A percentile compares a stretch with the other conserved stretches of the same genome.
These are phyloP conservation scores for Lepraria neglecta DNA, from an alignment of 495 filamentous ascomycete genomes.

Conservation along the genomic window DNA sequence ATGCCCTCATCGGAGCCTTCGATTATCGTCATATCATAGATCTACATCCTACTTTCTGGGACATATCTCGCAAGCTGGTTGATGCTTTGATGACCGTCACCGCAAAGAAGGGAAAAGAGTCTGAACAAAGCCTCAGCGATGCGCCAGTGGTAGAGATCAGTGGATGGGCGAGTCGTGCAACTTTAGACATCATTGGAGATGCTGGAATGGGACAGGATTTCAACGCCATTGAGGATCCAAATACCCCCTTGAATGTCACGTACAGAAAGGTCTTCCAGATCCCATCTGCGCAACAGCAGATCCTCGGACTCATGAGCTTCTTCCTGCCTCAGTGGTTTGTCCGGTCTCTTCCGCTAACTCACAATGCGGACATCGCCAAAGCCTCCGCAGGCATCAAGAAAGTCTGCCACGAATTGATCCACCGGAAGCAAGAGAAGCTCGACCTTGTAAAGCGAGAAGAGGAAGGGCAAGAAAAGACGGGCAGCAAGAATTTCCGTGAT, in stretches of 20 bases:
- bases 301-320: constrained; percentile 46
- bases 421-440: constrained; percentile 57
- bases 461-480: constrained; percentile 16
- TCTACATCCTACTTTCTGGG: constrained; percentile 11
- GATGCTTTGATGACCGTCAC: background rate
- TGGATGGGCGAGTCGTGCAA: constrained; percentile 46
- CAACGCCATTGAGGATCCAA: constrained; percentile 53
- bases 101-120: background rate
- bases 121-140: background rate
- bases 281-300: constrained; percentile 39
- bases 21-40: constrained; percentile 7
- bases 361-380: constrained; percentile 54
- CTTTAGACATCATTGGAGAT: constrained; percentile 71
- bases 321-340: constrained; percentile 34
- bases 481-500: constrained; percentile 29
- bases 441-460: constrained; percentile 38
- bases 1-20: background rate
- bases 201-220: constrained; percentile 70
- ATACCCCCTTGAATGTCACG: constrained; percentile 57
- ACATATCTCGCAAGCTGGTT: background rate
- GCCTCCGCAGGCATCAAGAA: constrained; percentile 54
- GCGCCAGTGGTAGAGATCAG: constrained; percentile 44
- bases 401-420: constrained; percentile 60
- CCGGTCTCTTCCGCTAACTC: constrained; percentile 53
- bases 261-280: constrained; percentile 52